Conservation (phyloP, 768 basidiomycete species). For the Phaeotremella skinneri region DNA sequence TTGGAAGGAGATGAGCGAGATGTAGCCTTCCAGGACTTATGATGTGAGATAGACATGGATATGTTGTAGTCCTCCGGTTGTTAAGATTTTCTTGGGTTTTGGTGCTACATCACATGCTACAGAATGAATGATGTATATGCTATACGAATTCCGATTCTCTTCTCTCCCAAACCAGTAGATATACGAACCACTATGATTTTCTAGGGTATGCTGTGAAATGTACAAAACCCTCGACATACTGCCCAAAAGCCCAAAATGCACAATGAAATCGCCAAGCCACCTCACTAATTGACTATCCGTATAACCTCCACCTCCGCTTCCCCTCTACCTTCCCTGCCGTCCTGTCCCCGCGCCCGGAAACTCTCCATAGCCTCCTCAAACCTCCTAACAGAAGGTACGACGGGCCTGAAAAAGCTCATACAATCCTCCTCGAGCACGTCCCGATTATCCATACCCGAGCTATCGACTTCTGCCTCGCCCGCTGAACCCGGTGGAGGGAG, state of each 20-base stretch:
- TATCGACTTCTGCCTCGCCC: constrained; percentile 47
- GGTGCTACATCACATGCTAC: too few relatives aligned
- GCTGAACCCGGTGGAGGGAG: constrained; percentile 32
- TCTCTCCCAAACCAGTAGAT: too few relatives aligned
- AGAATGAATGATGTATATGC: too few relatives aligned
- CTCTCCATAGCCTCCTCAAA: constrained; percentile 47
- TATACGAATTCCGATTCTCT: constrained; percentile 3
- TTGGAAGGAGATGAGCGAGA: constrained; percentile 7
- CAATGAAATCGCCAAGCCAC: background rate
- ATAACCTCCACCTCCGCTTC: constrained; percentile 25
- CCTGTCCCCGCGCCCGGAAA: constrained; percentile 20
- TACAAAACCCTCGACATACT: too few relatives aligned
- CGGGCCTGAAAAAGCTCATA: constrained; percentile 38
- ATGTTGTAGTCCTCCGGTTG: too few relatives aligned
- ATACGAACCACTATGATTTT: too few relatives aligned
- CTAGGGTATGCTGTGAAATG: too few relatives aligned
- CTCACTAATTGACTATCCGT: constrained; percentile 33
- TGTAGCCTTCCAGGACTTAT: too few relatives aligned
- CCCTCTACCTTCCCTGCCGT: constrained; percentile 16
- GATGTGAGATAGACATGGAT: too few relatives aligned
- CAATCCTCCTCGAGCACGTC: constrained; percentile 47
- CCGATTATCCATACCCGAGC: constrained; percentile 42
- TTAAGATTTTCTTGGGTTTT: too few relatives aligned
- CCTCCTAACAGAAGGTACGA: constrained; percentile 27
- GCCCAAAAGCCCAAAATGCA: too few relatives aligned